Evolutionary conservation across 2,329 filamentous ascomycete genomes (phyloP), one percentile per base, ranked within the genome.

Genomic region (Colletotrichum tropicale): DNA sequence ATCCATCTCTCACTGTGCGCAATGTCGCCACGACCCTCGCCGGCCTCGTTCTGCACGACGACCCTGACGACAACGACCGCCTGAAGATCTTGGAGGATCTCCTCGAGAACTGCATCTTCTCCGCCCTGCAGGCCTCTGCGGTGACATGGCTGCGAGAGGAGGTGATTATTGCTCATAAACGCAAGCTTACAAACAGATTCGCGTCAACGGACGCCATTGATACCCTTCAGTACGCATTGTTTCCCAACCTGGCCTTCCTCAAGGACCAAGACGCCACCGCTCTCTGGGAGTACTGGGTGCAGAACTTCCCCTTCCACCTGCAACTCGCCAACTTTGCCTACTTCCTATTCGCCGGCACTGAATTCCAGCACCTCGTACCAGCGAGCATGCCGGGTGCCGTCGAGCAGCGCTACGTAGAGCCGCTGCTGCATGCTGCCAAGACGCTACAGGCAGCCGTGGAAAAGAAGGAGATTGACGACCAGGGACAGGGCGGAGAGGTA

Each of bases 61-160:
- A 93, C 76, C 91, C 92, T 1, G 88, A 91, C 30, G 90, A 92
- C 75, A 87, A 89, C 5, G 88, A 90, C 79, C 87, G 91, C 7
- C 84, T 94, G 18, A 86, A 88, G 32, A 93, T 94, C 77, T 87
- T 94, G 10, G 89, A 92, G 68, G 92, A 94, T 79, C 86, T 93
- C 15, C 83, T 94, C 15, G 91, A 93, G 82, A 92, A 93, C 81
- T 93, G 92, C 85, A 88, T 91, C 78, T 93, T 92, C 78, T 87
- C 91, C 3, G 87, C 89, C 1, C 85, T 94, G 48, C 92, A 93
- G 81, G 92, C 90, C 10, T 91, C 90, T 56, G 92, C 91, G 1
- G 87, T 93, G 6, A 87, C 88, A 6, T 94, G 92, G 92, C 83
- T 93, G 38, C 89, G 91, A 70, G 92, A 93, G 78, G 92, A 93